Evolutionary conservation across 306 rosid genomes (phyloP), one percentile per base, ranked within the genome.

Genomic region (Dalbergia cochinchinensis): DNA sequence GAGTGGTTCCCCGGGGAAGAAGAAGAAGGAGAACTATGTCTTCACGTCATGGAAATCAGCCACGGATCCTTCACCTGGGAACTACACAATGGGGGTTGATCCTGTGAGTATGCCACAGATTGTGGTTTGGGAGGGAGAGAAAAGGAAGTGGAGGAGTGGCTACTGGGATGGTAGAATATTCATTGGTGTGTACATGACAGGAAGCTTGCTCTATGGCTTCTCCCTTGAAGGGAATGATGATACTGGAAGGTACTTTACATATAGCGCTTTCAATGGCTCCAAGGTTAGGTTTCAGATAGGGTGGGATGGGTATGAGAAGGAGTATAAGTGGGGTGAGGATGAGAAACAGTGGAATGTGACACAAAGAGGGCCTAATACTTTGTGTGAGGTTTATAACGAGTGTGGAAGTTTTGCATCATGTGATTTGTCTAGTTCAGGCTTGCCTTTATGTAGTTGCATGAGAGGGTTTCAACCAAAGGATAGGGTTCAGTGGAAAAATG

Each of bases 131-230:
- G 84, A 89, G 4, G 94, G 90, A 5, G 54, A 44, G 6, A 10
- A 44, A 0, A 85, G 97, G 71, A 78, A 82, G 60, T 94, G 97
- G 98, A 84, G 97, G 77, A 94, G 96, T 62, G 98, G 98, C 8
- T 88, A 90, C 50, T 94, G 96, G 94, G 90, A 90, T 77, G 82
- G 34, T 41, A 85, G 87, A 78, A 58, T 74, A 12, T 92, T 94
- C 34, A 71, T 75, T 8, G 94, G 98, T 2, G 26, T 94, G 4
- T 76, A 80, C 2, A 88, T 89, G 90, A 69, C 77, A 4, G 86
- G 88, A 0, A 80, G 4, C 19, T 62, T 60, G 19, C 15, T 73
- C 2, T 80, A 71, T 55, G 98, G 98, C 6, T 92, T 94, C 60
- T 71, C 14, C 16, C 86, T 92, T 20, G 75, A 80, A 4, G 18